Percentiles rank a stretch among this genome's conserved stretches.
Evolutionary conservation across 208 protist genomes (phyloP).

Genomic region (Leishmania tarentolae): DNA sequence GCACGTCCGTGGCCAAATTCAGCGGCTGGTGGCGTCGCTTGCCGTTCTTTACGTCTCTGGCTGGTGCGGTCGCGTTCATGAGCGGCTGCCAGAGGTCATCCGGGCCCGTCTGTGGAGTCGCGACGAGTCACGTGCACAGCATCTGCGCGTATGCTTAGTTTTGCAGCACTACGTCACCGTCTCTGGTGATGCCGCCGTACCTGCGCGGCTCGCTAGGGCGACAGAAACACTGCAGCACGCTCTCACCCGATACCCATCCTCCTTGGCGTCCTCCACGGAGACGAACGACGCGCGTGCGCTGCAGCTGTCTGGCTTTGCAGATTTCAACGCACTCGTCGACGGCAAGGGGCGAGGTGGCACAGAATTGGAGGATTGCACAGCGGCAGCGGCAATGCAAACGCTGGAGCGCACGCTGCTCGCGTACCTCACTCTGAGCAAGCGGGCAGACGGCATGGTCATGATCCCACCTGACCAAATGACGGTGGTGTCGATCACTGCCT

Average conservation of each 20-base stretch:
- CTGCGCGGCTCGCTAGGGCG: not conserved
- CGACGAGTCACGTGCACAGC: slow-evolving; percentile 13
- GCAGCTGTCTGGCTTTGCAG: not conserved
- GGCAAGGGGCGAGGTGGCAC: not conserved
- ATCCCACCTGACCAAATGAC: not conserved
- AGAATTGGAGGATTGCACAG: not conserved
- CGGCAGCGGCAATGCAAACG: not conserved
- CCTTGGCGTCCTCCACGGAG: not conserved
- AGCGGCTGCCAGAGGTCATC: not conserved
- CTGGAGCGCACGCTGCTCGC: slow-evolving; percentile 14
- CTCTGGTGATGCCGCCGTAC: not conserved
- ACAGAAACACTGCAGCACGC: slow-evolving; percentile 17
- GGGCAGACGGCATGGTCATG: no score
- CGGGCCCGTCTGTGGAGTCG: slow-evolving; percentile 11
- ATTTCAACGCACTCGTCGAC: not conserved
- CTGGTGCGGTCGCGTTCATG: slow-evolving; percentile 14
- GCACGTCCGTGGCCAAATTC: slow-evolving; percentile 4
- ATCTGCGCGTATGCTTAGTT: slow-evolving; percentile 13
- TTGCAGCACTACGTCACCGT: not conserved
- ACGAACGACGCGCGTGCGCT: not conserved
- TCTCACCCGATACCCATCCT: not conserved
- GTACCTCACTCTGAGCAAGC: not conserved
- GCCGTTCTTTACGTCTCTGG: slow-evolving; percentile 14
- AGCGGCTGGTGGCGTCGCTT: not conserved
- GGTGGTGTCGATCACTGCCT: not conserved